These are phyloP conservation scores for Wakefieldia striispora DNA, from an alignment of 768 basidiomycete species.

Conservation along the genomic window DNA sequence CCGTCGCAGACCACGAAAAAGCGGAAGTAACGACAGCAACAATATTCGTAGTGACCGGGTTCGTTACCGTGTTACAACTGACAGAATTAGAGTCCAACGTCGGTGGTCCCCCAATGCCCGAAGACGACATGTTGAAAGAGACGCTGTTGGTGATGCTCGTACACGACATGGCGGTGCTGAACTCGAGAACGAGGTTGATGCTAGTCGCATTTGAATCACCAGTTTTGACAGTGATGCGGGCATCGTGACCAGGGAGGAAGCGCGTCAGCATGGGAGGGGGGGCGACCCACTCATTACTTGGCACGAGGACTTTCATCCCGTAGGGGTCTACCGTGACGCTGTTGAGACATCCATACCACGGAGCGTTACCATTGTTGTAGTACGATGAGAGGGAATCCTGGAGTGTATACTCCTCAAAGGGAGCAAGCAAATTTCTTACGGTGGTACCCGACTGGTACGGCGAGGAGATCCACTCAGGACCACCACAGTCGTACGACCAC, in stretches of 20 bases:
- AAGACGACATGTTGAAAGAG: constrained; percentile 66
- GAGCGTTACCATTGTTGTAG: constrained; percentile 53
- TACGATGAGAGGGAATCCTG: constrained; percentile 63
- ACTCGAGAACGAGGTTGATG: constrained; percentile 73
- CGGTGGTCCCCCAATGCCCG: constrained; percentile 57
- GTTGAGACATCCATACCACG: constrained; percentile 74
- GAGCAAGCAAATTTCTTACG: constrained; percentile 76
- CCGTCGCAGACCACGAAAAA: constrained; percentile 75
- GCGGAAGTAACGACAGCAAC: constrained; percentile 53
- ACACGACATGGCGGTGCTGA: constrained; percentile 77
- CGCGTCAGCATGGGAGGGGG: constrained; percentile 73
- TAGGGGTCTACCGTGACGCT: constrained; percentile 66
- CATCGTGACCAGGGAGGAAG: constrained; percentile 86
- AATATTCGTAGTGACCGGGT: constrained; percentile 49
- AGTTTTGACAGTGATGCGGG: constrained; percentile 50
- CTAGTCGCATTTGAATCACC: constrained; percentile 49
- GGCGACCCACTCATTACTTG: constrained; percentile 59
- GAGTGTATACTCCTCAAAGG: constrained; percentile 78
- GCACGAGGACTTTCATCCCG: constrained; percentile 82
- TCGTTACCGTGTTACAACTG: constrained; percentile 47
- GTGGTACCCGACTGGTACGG: constrained; percentile 62
- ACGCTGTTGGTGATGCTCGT: constrained; percentile 60
- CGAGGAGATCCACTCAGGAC: constrained; percentile 69
- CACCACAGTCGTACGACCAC: constrained; percentile 61
- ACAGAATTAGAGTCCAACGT: constrained; percentile 44